Evolutionary conservation across 192 early-diverging fungal species (phyloP), one percentile per base, ranked within the genome.

Genomic region (Coemansia sp.): DNA sequence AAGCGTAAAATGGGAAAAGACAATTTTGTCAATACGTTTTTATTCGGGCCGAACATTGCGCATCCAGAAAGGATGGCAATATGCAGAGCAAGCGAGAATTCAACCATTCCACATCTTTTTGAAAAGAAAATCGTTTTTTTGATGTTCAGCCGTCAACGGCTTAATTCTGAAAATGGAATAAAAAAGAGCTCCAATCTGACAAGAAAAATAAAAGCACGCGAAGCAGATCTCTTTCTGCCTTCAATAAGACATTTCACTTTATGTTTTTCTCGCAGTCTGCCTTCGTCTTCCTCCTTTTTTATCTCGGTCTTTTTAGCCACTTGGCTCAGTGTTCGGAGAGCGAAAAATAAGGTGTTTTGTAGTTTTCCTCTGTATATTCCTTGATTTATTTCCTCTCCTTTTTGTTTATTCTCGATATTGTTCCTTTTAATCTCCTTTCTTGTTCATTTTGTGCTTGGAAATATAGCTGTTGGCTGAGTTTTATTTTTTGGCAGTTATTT

Each of bases 391-490:
- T 49, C 25, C 21, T 56, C 35, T 39, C 6, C 27, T 10, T 11
- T 11, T 43, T 43, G 15, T 11, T 48, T 49, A 55, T 47, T 49
- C 27, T 27, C 29, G 23, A 43, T 38, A 48, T 24, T 68, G 52
- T 21, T 24, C 53, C 10, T 21, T 57, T 62, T 47, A 29, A 27
- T 57, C 23, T 47, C 24, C n/a, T 21, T 48, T n/a, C 23, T 11
- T 27, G 15, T 6, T 3, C 38, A 19, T 9, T n/a, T 43, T 14
- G 41, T n/a, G 41, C 12, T 32, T 32, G 29, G 29, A 6, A 32
- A 32, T 32, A 32, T 32, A 32, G 29, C 29, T 32, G 29, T 6
- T 32, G 29, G 29, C 29, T 32, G 29, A 6, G 29, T 4, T 32
- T 32, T 32, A 6, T 32, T 32, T 32, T 32, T 32, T 32, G 29